These are phyloP conservation scores for Leccinum ochraceum DNA, from an alignment of 768 basidiomycete genomes.

Conservation along the genomic window DNA sequence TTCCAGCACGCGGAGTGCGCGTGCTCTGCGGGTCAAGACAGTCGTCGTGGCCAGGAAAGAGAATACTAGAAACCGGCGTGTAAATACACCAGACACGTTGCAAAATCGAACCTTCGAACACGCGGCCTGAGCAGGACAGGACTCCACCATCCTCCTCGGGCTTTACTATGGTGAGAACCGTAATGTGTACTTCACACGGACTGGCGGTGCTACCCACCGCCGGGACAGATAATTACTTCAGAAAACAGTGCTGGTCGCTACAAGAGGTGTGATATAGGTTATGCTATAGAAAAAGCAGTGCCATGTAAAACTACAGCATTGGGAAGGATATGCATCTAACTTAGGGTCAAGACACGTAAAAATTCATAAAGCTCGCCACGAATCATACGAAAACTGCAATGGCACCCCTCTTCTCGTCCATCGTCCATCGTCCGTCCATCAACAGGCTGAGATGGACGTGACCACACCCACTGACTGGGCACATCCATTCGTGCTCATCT, in stretches of 20 bases:
- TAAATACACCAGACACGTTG: conserved; percentile 24
- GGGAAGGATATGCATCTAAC: conserved; percentile 5
- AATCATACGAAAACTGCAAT: conserved; percentile 42
- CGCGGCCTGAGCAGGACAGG: conserved; percentile 9
- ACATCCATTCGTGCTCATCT: conserved; percentile 58
- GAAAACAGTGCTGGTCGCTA: conserved; percentile 9
- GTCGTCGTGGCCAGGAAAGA: conserved; percentile 8
- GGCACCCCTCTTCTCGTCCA: conserved; percentile 48
- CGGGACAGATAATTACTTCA: neutral
- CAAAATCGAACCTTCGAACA: conserved; percentile 23
- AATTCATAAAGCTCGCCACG: conserved; percentile 10
- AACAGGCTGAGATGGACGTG: conserved; percentile 56
- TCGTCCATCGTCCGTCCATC: conserved; percentile 59
- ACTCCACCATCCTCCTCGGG: neutral
- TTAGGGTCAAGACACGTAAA: conserved; percentile 15
- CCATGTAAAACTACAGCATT: conserved; percentile 7
- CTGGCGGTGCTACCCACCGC: neutral
- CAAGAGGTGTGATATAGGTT: conserved; percentile 19
- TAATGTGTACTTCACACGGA: neutral
- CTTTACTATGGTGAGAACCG: conserved; percentile 8
- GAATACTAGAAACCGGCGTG: conserved; percentile 11
- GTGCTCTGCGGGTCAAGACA: conserved; percentile 19
- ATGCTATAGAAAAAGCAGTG: conserved; percentile 9
- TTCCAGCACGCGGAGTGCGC: conserved; percentile 28
- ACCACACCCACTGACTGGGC: conserved; percentile 63